Evolutionary conservation across 2,329 filamentous ascomycete genomes (phyloP), one percentile per base, ranked within the genome.

Genomic region (Neopestalotiopsis clavispora): DNA sequence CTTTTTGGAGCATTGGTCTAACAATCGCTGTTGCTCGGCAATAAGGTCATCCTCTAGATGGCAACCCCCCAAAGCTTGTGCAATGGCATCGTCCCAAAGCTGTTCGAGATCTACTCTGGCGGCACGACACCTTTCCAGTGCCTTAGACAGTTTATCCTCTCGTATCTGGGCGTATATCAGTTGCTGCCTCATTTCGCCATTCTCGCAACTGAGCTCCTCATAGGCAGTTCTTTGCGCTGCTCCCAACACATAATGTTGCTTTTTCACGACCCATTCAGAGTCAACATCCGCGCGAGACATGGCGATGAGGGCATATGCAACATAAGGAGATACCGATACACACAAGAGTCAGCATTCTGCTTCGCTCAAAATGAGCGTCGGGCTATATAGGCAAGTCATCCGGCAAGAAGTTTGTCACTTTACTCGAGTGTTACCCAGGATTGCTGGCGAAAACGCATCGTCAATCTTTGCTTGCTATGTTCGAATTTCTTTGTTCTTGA

Each of bases 401-500:
- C 12, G n/a, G 14, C 45, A 52, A 52, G 23, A 23, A 52, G 17
- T 52, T 20, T 14, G 34, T 10, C 9, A 6, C n/a, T 52, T 10
- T n/a, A 4, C n/a, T 52, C 14, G n/a, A 17, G n/a, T 20, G 9
- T n/a, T 52, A n/a, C 45, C n/a, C 17, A 20, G 45, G n/a, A 20
- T 7, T n/a, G 17, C 17, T 42, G 1, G 32, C 30, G 10, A 17
- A 20, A 40, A 62, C 17, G 34, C 23, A 3, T 38, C 9, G 17
- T 40, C 34, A 38, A n/a, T 62, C 13, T 62, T 28, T 62, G 59
- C 28, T 62, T 62, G 32, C 59, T 62, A 20, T 40, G 23, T 34
- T 38, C 20, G 30, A 17, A 17, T n/a, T 40, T 42, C 32, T 38
- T 42, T 40, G 0, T 13, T 42, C 32, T n/a, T 9, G 20, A 13